These are phyloP conservation scores for Microdochium nivale DNA, from an alignment of 2,329 filamentous ascomycete species.

Conservation along the genomic window DNA sequence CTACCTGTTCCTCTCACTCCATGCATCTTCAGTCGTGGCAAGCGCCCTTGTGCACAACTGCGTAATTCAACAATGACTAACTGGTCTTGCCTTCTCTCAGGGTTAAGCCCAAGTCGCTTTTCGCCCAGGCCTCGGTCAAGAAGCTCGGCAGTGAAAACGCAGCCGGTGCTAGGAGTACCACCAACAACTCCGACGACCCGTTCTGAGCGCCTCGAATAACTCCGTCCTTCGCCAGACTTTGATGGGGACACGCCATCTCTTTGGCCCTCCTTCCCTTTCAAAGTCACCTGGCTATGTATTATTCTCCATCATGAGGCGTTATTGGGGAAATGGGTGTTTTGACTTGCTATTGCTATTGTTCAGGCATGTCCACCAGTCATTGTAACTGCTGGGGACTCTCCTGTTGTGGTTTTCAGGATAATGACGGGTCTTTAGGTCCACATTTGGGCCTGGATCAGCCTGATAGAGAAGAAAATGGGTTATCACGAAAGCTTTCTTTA, in stretches of 20 bases:
- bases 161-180: conserved; percentile 23
- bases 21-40: neutral
- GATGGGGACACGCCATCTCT: neutral
- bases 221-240: conserved; percentile 2
- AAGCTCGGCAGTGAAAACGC: conserved; percentile 42
- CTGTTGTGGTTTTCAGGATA: neutral
- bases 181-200: conserved; percentile 1
- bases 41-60: neutral
- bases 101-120: conserved; percentile 59
- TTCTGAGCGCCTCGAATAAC: conserved; percentile 1
- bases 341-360: neutral
- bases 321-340: neutral
- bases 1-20: neutral
- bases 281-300: too few species aligned
- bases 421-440: neutral
- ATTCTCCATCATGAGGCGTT: neutral
- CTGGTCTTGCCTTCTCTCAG: conserved; percentile 23
- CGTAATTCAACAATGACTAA: neutral
- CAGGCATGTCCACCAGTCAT: neutral
- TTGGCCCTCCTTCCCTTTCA: neutral
- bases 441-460: neutral
- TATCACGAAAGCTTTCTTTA: neutral
- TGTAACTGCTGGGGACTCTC: neutral
- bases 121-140: conserved; percentile 57
- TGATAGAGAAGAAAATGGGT: too few species aligned